Conservation (phyloP, 495 filamentous ascomycete species). For the Penicillium maclennaniae region DNA sequence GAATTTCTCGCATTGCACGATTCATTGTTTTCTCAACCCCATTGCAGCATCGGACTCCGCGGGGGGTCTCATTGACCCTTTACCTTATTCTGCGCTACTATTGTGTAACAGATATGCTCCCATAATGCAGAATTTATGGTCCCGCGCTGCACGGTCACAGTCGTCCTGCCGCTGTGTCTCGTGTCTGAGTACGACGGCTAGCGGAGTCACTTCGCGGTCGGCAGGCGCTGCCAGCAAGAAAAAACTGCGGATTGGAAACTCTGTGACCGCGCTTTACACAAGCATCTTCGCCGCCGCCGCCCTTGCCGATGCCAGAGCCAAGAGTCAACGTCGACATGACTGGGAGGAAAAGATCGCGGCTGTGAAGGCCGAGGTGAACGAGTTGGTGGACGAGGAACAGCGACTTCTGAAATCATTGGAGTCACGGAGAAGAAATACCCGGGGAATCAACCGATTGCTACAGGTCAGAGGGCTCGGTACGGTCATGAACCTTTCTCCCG, state of each 20-base stretch:
- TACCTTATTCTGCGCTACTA: background rate
- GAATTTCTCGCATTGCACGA: slow-evolving; percentile 12
- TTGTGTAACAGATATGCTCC: slow-evolving; percentile 27
- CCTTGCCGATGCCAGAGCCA: slow-evolving; percentile 59
- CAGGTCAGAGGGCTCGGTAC: slow-evolving; percentile 26
- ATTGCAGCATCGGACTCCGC: slow-evolving; percentile 17
- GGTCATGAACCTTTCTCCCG: slow-evolving; percentile 3
- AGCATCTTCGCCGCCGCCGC: slow-evolving; percentile 71
- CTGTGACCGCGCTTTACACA: slow-evolving; percentile 67
- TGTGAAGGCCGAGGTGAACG: slow-evolving; percentile 43
- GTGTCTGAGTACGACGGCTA: slow-evolving; percentile 53
- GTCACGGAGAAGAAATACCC: slow-evolving; percentile 17
- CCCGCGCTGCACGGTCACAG: slow-evolving; percentile 60
- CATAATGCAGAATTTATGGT: slow-evolving; percentile 70
- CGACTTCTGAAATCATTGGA: slow-evolving; percentile 31
- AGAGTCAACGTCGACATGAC: slow-evolving; percentile 56
- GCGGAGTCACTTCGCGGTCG: slow-evolving; percentile 49
- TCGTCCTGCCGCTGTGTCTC: slow-evolving; percentile 60
- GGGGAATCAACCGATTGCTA: slow-evolving; percentile 16
- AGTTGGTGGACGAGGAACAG: slow-evolving; percentile 41
- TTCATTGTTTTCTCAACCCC: slow-evolving; percentile 12
- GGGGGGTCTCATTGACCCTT: slow-evolving; percentile 15
- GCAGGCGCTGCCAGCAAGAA: slow-evolving; percentile 49
- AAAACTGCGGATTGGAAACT: slow-evolving; percentile 53
- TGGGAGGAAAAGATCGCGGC: slow-evolving; percentile 57